Base-by-base conservation (phyloP, 1,284 basidiomycete genomes). In the Pseudozyma tsukubaensis region DNA sequence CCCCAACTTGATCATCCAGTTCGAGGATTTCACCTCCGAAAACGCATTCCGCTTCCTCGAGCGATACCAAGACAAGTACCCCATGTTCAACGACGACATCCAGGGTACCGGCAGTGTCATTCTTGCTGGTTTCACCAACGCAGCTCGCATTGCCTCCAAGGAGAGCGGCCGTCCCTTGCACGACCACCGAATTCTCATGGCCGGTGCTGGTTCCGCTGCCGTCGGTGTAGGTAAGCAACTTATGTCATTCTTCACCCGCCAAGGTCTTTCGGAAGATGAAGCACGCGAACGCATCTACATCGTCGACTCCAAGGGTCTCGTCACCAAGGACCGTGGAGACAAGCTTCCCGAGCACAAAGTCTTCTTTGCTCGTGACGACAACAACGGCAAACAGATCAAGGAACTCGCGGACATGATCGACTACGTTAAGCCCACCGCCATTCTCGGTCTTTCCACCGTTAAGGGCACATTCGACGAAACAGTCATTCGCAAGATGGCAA, bases 381-480 rank as follows among this genome's bases (percentile, higher is more conserved):
- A 84, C 61, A 55, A 61, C 8, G 82, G 79, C 44, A 51, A 72
- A 32, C 80, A 83, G 62, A 76, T 63, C 72, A 80, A 81, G 57
- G 63, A 75, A 4, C 88, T 97, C 34, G 86, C 91, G 50, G 92
- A 94, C 53, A 91, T 96, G 77, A 88, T 97, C 80, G 88, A 91
- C 59, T 90, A 92, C 83, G 92, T 97, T 70, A 89, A 92, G 85
- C 95, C 95, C 11, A 97, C 95, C 18, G 94, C 92, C 13, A 88
- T 98, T 35, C 88, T 97, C 68, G 94, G 95, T 57, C 90, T 97
- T 36, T 94, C 92, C 19, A 97, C 94, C 24, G 91, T 92, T 73
- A 89, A 89, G 86, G 90, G 91, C 50, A 92, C 94, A 1, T 97
- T 97, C 86, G 89, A 88, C 66, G 88, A 91, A 61, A 86, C 88